Base-by-base conservation (phyloP, 164 flowering plant species). In the Warburgia ugandensis region DNA sequence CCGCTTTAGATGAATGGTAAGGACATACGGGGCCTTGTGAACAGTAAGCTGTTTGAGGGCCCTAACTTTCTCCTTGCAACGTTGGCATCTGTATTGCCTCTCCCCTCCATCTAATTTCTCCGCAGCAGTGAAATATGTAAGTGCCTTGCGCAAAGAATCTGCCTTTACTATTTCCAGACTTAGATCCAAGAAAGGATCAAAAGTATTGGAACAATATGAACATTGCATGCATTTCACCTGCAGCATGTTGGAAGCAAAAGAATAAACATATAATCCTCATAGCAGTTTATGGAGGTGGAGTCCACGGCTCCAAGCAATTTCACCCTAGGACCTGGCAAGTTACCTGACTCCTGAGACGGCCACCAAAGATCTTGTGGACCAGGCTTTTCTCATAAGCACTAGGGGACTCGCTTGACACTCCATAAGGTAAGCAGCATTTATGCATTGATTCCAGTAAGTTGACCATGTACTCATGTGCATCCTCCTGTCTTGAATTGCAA, bases 391-490 rank as follows among this genome's bases (percentile, higher is more conserved):
- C 97, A 69, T 80, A 89, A 42, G 99, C 99, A 65, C 71, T 62
- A 30, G 89, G 76, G 2, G 96, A 84, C 70, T 89, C 95, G 35
- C 80, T 84, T 9, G 90, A 88, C 46, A 89, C 89, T 27, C 99
- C 97, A 37, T 80, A 77, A 29, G 99, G 97, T 47, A 94, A 67
- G 77, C 97, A 94, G 57, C 99, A 94, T 55, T 78, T 89, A 52
- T 94, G 99, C 99, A 94, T 94, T 30, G 96, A 82, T 55, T 94
- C 97, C 47, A 94, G 72, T 67, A 94, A 69, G 71, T 83, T 80
- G 21, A 94, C 89, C 99, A 94, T 89, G 67, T 89, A 89, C 45
- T 94, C 99, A 66, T 94, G 97, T 10, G 99, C 99, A 73, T 94
- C 99, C 70, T 94, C 97, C 63, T 94, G 99, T 55, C 99, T 80